phyloP scores from a whole-genome alignment of 163 green algal genomes.

The Scenedesmus sp. region DNA sequence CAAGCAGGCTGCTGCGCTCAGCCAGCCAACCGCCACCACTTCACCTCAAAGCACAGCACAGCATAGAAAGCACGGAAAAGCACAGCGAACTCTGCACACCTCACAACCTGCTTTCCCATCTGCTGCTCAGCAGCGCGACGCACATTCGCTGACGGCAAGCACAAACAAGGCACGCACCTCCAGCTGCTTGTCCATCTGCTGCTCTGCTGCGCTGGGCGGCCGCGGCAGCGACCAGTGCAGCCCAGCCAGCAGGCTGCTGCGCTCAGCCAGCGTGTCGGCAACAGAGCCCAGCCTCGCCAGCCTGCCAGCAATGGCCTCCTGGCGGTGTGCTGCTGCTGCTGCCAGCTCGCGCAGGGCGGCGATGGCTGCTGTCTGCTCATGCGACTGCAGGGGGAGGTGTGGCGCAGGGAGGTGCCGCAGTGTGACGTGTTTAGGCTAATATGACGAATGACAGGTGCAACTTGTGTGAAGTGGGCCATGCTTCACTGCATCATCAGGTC shows the following conservation, averaged over 20 bases:
- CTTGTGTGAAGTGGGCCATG: too few relatives aligned
- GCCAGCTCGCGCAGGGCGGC: constrained; percentile 5
- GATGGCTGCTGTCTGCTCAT: constrained; percentile 15
- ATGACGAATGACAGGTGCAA: too few relatives aligned
- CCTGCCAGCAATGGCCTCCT: constrained; percentile 7
- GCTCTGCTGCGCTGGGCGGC: constrained; percentile 29
- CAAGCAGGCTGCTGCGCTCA: constrained; percentile 23
- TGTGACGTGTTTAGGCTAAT: background rate
- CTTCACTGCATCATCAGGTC: too few relatives aligned
- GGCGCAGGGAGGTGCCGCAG: background rate
- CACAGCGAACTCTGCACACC: background rate
- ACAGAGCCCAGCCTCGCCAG: constrained; percentile 3
- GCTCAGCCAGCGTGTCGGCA: constrained; percentile 34
- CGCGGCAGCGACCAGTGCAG: constrained; percentile 48
- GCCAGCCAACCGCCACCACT: background rate
- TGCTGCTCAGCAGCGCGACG: background rate
- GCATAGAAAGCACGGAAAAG: background rate
- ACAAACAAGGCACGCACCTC: constrained; percentile 5
- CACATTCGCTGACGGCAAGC: too few relatives aligned
- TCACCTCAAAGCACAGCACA: background rate
- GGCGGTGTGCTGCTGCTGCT: background rate
- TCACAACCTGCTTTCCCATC: background rate
- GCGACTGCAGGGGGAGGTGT: background rate
- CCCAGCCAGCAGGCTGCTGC: constrained; percentile 23
- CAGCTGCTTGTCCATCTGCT: constrained; percentile 47